These are phyloP conservation scores for Claviceps sp. DNA, from an alignment of 2,329 filamentous ascomycete genomes.

Conservation along the genomic window DNA sequence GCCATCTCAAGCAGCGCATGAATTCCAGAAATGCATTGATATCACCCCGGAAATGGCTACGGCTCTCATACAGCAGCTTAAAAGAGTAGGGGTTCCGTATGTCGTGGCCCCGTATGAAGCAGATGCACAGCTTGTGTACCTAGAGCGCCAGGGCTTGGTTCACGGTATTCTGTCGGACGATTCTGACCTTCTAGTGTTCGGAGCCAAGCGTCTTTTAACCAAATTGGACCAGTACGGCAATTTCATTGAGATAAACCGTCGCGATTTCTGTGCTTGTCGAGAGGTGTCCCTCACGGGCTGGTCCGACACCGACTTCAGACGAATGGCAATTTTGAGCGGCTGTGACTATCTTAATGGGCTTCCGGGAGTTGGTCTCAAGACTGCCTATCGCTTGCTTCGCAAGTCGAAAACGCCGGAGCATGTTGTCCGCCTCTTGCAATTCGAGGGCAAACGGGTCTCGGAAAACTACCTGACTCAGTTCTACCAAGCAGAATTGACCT, in stretches of 20 bases:
- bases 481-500: slow-evolving; percentile 78
- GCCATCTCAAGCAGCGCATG: slow-evolving; percentile 62
- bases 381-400: slow-evolving; percentile 76
- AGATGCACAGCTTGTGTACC: slow-evolving; percentile 89
- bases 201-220: slow-evolving; percentile 77
- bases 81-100: slow-evolving; percentile 65
- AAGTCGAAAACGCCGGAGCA: slow-evolving; percentile 82
- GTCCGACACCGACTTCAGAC: slow-evolving; percentile 81
- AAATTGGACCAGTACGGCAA: slow-evolving; percentile 92
- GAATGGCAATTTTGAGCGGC: slow-evolving; percentile 92
- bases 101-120: slow-evolving; percentile 95
- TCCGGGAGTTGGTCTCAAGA: slow-evolving; percentile 79
- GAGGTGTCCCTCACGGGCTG: slow-evolving; percentile 84
- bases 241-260: slow-evolving; percentile 80
- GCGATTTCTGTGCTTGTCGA: slow-evolving; percentile 75
- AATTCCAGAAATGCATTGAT: slow-evolving; percentile 91
- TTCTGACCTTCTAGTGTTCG: slow-evolving; percentile 91
- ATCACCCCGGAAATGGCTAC: slow-evolving; percentile 94
- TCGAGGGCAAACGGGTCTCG: slow-evolving; percentile 80
- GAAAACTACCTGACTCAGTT: slow-evolving; percentile 71
- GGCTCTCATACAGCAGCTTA: slow-evolving; percentile 81
- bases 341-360: slow-evolving; percentile 91
- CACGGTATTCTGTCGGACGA: slow-evolving; percentile 89
- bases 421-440: slow-evolving; percentile 68
- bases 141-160: slow-evolving; percentile 75